Evolutionary conservation across 2,329 filamentous ascomycete genomes (phyloP), one percentile per base, ranked within the genome.

Genomic region (Microsporum audouinii): DNA sequence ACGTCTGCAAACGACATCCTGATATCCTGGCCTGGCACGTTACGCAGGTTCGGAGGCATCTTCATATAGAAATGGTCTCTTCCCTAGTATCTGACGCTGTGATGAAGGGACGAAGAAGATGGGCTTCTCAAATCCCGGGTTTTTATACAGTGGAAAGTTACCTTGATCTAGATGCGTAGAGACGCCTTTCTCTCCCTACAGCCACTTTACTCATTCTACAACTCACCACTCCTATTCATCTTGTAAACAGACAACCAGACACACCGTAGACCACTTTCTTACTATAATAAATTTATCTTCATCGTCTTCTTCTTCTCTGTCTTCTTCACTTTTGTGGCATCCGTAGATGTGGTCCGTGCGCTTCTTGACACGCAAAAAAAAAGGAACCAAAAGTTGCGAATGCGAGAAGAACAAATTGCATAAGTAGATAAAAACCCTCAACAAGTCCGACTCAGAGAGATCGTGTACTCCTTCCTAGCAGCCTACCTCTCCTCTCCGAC

Each of bases 1-100:
- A 67, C 57, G 63, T 67, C 66, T 38, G 62, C 61, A 39, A 67
- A 63, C 10, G 65, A 65, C 29, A 67, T 12, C 43, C 61, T 66
- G 27, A 64, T 41, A 12, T 59, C 45, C 51, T 55, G 51, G 34
- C 51, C 51, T 2, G 51, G 51, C n/a, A 55, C 51, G 33, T 34
- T 36, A 2, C 31, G 31, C 12, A n/a, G n/a, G n/a, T 36, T 36
- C 7, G 51, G 31, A 17, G 51, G 5, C 51, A 55, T 49, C 8
- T n/a, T 43, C 39, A 17, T 23, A 23, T 23, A 23, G 17, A 23
- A 23, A 43, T 43, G n/a, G 4, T 59, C 5, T 59, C 14, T 33
- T 59, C 23, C 27, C 33, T 55, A 12, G 5, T 55, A 5, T n/a
- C 27, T 34, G 27, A 53, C 17, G 27, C 49, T 31, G 27, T 53